These are phyloP conservation scores for Kurtzmaniella cleridarum DNA, from an alignment of 805 yeast species.

Conservation along the genomic window DNA sequence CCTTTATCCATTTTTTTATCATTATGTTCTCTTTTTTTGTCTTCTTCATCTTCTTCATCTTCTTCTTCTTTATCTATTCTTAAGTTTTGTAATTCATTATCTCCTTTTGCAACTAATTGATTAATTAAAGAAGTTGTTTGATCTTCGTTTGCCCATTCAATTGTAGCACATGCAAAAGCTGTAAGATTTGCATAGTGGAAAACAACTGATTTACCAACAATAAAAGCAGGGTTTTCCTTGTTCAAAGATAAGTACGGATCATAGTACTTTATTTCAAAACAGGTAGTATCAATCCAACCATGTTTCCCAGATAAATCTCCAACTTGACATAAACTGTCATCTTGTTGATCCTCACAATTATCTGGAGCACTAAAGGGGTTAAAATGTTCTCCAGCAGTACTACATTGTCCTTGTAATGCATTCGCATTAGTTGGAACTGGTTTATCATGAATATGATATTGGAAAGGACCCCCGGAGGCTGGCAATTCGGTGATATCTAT, in stretches of 20 bases:
- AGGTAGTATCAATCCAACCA: slow-evolving; percentile 65
- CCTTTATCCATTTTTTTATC: not conserved
- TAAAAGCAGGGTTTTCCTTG: slow-evolving; percentile 48
- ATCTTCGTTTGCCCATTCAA: slow-evolving; percentile 23
- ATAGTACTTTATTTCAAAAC: slow-evolving; percentile 56
- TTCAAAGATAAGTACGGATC: slow-evolving; percentile 66
- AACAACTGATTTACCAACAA: slow-evolving; percentile 53
- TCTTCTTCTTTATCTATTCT: not conserved
- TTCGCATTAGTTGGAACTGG: slow-evolving; percentile 39
- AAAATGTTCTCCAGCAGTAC: slow-evolving; percentile 50
- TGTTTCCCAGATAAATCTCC: slow-evolving; percentile 79
- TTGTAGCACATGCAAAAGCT: slow-evolving; percentile 60
- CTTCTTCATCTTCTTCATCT: not conserved
- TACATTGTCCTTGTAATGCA: slow-evolving; percentile 40
- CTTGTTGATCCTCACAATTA: slow-evolving; percentile 44
- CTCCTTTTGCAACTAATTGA: not conserved
- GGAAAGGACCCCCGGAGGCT: slow-evolving; percentile 58
- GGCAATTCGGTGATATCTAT: slow-evolving; percentile 71
- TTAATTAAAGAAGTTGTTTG: not conserved
- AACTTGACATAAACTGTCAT: slow-evolving; percentile 58
- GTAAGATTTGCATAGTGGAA: slow-evolving; percentile 53
- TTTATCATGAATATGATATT: slow-evolving; percentile 61
- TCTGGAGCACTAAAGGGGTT: slow-evolving; percentile 58
- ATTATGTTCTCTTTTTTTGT: not conserved
- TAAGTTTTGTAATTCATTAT: slow-evolving; percentile 1